phyloP scores from a whole-genome alignment of 1,284 basidiomycete genomes.

The Clitocybe nebularis region DNA sequence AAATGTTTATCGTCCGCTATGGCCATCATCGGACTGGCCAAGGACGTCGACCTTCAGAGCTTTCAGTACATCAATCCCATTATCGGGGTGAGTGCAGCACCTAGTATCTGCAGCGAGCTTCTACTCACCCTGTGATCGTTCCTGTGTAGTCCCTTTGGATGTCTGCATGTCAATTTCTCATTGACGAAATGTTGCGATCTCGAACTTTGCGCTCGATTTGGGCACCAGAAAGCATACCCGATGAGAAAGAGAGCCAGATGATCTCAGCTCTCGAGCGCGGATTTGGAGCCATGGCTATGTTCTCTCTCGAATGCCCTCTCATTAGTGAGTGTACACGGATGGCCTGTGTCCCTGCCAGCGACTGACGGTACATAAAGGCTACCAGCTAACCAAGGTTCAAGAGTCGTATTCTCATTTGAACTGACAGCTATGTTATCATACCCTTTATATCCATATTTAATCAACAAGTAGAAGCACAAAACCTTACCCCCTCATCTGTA shows the following conservation, averaged over 20 bases:
- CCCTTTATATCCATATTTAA: neutral
- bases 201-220: constrained; percentile 1
- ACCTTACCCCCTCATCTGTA: too few species aligned
- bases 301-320: constrained; percentile 4
- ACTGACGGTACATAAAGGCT: too few species aligned
- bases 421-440: neutral
- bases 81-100: constrained; percentile 35
- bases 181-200: constrained; percentile 1
- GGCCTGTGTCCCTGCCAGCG: too few species aligned
- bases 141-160: neutral
- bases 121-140: neutral
- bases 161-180: constrained; percentile 5
- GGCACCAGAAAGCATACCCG: neutral
- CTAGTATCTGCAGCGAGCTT: neutral
- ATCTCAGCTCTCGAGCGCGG: constrained; percentile 4
- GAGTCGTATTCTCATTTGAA: constrained; percentile 3
- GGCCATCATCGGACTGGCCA: constrained; percentile 30
- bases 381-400: constrained; percentile 5
- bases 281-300: constrained; percentile 6
- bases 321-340: constrained; percentile 6
- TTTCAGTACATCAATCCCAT: constrained; percentile 37
- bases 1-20: constrained; percentile 35
- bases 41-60: constrained; percentile 31
- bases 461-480: too few species aligned
- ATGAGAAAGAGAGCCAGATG: constrained; percentile 2